A percentile compares a stretch with the other conserved stretches of the same genome.
phyloP scores from a whole-genome alignment of 75 land plant genomes.

The Pseudotsuga menziesii region DNA sequence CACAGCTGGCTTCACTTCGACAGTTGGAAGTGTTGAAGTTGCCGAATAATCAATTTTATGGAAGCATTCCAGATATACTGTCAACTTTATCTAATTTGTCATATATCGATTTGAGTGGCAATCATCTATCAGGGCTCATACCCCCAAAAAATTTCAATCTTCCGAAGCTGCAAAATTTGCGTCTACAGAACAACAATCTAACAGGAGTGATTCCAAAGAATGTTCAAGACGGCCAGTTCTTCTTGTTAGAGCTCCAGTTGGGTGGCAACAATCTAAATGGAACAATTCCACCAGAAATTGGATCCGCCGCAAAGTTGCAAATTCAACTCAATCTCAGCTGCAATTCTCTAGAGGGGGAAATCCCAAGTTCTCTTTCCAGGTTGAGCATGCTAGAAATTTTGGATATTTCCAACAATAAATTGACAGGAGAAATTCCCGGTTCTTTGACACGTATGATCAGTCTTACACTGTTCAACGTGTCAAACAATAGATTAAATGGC shows the following conservation, averaged over 20 bases:
- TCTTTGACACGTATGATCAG: neutral
- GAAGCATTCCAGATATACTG: slow-evolving; percentile 28
- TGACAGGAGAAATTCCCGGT: slow-evolving; percentile 11
- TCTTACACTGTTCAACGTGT: neutral
- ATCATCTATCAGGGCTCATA: slow-evolving; percentile 29
- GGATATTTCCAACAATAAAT: slow-evolving; percentile 23
- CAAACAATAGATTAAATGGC: neutral
- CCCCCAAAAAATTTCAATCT: slow-evolving; percentile 25
- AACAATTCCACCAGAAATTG: slow-evolving; percentile 16
- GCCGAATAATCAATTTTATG: slow-evolving; percentile 33
- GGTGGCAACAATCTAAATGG: slow-evolving; percentile 24
- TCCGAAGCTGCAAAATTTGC: slow-evolving; percentile 25
- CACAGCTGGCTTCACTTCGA: slow-evolving; percentile 22
- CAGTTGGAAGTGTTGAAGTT: slow-evolving; percentile 36
- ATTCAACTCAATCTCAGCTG: neutral
- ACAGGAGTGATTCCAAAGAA: slow-evolving; percentile 34
- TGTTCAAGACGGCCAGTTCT: slow-evolving; percentile 12
- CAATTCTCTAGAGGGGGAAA: neutral
- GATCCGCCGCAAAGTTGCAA: neutral
- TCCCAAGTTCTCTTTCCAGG: neutral
- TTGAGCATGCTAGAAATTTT: slow-evolving; percentile 16
- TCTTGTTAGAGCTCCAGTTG: slow-evolving; percentile 17
- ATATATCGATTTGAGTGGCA: slow-evolving; percentile 29
- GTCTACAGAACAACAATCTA: slow-evolving; percentile 29
- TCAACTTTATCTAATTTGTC: slow-evolving; percentile 21